Evolutionary conservation across 257 asterid genomes (phyloP), one percentile per base, ranked within the genome.

Genomic region (Anisodus acutangulus): DNA sequence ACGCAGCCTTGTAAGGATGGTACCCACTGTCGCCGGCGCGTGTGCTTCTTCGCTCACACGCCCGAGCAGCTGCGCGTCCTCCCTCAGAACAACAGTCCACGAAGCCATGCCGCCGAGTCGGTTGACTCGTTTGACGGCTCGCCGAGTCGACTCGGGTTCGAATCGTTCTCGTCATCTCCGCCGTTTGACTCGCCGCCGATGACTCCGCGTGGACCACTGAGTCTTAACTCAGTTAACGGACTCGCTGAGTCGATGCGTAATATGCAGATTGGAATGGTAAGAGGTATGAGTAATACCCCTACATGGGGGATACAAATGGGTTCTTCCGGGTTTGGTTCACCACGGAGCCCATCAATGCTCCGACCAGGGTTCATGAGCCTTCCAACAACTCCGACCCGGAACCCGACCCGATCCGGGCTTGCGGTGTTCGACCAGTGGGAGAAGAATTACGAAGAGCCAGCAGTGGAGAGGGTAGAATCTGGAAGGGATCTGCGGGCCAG

Each of bases 1-100:
- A 95, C 98, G 79, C 95, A 91, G 93, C 97, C 97, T 3, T 95
- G 98, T 85, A 95, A 95, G 85, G 98, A 95, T 19, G 98, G 97
- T 80, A 90, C 90, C 82, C 93, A 91, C 88, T 95, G 98, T 85
- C 94, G 91, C 82, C 92, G 98, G 69, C 89, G 98, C 10, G 96
- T 93, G 59, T 95, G 98, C 85, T 95, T 95, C 92, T 95, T 95
- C 81, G 98, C 98, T 0, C 98, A 95, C 89, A 91, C 98, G 11
- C 90, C 95, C 63, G 95, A 89, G 57, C 98, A 95, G 89, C 95
- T 95, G 8, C 88, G 98, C 0, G 82, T 93, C 2, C 79, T 91
- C 12, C 91, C 93, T 15, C 95, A 78, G 53, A 47, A 86, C 62
- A 47, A 86, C 62, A 68, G 79, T 9, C 60, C 64, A 2, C 22